These are phyloP conservation scores for Aspergillus sp. DNA, from an alignment of 2,329 filamentous ascomycete species.

Conservation along the genomic window DNA sequence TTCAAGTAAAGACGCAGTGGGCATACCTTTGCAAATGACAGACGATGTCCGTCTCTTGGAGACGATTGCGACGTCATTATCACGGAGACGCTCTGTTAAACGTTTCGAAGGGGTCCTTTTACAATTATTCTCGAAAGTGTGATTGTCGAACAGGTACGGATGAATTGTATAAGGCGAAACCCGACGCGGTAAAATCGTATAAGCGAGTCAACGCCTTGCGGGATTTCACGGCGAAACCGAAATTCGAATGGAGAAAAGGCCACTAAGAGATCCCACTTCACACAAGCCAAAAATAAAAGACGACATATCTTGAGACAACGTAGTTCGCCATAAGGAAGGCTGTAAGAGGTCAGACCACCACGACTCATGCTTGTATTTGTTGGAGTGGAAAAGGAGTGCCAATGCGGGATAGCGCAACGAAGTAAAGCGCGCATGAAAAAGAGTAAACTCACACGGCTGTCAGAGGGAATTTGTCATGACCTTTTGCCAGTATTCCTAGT, in stretches of 20 bases:
- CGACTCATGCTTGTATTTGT: slow-evolving; percentile 4
- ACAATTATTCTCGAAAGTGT: slow-evolving; percentile 8
- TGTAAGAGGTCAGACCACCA: slow-evolving; percentile 24
- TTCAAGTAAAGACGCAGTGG: neutral
- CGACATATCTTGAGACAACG: slow-evolving; percentile 45
- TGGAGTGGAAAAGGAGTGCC: neutral
- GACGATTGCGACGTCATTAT: slow-evolving; percentile 35
- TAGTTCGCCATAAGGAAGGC: slow-evolving; percentile 43
- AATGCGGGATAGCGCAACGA: neutral
- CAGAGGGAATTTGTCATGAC: slow-evolving; percentile 21
- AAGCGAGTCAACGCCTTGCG: slow-evolving; percentile 23
- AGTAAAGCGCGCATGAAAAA: neutral
- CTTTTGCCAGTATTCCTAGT: slow-evolving; percentile 9
- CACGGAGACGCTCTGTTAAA: slow-evolving; percentile 11
- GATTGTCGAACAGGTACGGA: slow-evolving; percentile 18
- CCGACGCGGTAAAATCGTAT: slow-evolving; percentile 21
- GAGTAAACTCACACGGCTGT: slow-evolving; percentile 23
- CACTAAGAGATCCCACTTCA: slow-evolving; percentile 43
- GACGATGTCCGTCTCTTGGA: slow-evolving; percentile 34
- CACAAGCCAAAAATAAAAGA: slow-evolving; percentile 44
- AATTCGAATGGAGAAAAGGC: slow-evolving; percentile 35
- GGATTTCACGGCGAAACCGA: slow-evolving; percentile 25
- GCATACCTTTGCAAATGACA: slow-evolving; percentile 75
- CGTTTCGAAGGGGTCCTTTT: slow-evolving; percentile 6
- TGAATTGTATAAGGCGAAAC: slow-evolving; percentile 19